Evolutionary conservation across 1,284 basidiomycete genomes (phyloP), one percentile per base, ranked within the genome.

Genomic region (Trichosporon sp.): DNA sequence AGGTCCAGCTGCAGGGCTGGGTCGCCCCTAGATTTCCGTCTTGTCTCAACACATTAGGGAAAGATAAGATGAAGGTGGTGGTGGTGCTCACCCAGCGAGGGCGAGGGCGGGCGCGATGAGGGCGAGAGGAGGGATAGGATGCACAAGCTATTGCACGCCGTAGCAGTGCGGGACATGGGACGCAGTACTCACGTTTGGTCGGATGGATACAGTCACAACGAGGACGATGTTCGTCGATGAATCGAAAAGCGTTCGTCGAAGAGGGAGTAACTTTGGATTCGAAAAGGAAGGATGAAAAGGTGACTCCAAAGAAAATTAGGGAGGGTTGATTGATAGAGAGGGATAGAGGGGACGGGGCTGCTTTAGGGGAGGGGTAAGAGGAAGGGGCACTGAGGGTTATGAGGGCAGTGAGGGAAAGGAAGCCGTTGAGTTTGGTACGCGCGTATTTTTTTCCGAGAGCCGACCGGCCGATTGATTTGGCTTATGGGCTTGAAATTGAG

Each of bases 11-110:
- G 66, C 67, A 72, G 69, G 71, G 71, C 70, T 73, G 64, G 32
- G 6, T 68, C 65, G 70, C 72, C 70, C 72, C 72, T 73, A 71
- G 72, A 73, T 73, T 70, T 70, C 70, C 72, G 70, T 73, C 70
- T 69, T 73, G 72, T 71, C 70, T 73, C 70, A 69, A 71, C 70
- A 73, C 46, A 69, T 68, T 71, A 71, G 72, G 72, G 72, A 73
- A 68, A 73, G 72, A 73, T 73, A 73, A 73, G 72, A 73, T 71
- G 70, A 16, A 26, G 11, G 31, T 2, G 59, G 31, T 37, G 31
- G 31, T 63, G 31, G 31, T 35, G 59, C 14, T 35, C 32, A 37
- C 59, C 31, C 59, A 21, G 32, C 59, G 59, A 63, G 32, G 16
- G n/a, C 59, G 59, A 37, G 31, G 59, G 31, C 32, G 8, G 59